These are phyloP conservation scores for Zymoseptoria pseudotritici DNA, from an alignment of 2,329 filamentous ascomycete species.

Conservation along the genomic window DNA sequence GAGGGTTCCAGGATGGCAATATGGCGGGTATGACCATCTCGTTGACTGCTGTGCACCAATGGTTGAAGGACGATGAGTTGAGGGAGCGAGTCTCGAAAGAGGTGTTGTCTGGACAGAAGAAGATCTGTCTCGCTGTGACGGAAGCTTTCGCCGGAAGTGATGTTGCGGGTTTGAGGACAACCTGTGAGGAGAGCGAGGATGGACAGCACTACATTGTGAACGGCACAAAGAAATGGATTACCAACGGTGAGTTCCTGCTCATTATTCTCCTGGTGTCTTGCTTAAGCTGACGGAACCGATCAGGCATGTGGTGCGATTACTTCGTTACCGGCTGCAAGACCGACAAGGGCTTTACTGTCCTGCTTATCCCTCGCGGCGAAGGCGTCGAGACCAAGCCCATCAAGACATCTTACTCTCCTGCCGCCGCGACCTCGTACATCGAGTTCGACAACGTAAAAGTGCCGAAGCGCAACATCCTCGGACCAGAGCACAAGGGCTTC, in stretches of 20 bases:
- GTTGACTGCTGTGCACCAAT: constrained; percentile 72
- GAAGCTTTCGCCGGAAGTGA: constrained; percentile 83
- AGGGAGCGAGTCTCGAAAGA: constrained; percentile 63
- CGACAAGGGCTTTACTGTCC: constrained; percentile 68
- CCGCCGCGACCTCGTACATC: constrained; percentile 71
- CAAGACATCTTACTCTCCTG: constrained; percentile 73
- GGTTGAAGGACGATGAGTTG: constrained; percentile 59
- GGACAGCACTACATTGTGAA: constrained; percentile 65
- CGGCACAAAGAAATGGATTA: constrained; percentile 79
- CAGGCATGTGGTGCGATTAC: constrained; percentile 72
- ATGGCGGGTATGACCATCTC: constrained; percentile 81
- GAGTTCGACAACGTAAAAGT: constrained; percentile 85
- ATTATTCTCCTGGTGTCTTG: constrained; percentile 49
- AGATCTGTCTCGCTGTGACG: constrained; percentile 80
- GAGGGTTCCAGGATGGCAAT: constrained; percentile 81
- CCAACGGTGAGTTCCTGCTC: constrained; percentile 66
- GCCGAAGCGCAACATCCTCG: constrained; percentile 67
- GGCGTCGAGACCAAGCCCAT: constrained; percentile 69
- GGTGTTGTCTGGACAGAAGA: constrained; percentile 73
- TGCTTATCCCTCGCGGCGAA: constrained; percentile 66
- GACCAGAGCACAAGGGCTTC: constrained; percentile 79
- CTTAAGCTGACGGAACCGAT: constrained; percentile 28
- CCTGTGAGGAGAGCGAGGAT: constrained; percentile 66
- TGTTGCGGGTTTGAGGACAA: constrained; percentile 72
- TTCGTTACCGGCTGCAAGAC: constrained; percentile 77